These are phyloP conservation scores for Cephalotrichum gorgonifer DNA, from an alignment of 2,329 filamentous ascomycete genomes.

Conservation along the genomic window DNA sequence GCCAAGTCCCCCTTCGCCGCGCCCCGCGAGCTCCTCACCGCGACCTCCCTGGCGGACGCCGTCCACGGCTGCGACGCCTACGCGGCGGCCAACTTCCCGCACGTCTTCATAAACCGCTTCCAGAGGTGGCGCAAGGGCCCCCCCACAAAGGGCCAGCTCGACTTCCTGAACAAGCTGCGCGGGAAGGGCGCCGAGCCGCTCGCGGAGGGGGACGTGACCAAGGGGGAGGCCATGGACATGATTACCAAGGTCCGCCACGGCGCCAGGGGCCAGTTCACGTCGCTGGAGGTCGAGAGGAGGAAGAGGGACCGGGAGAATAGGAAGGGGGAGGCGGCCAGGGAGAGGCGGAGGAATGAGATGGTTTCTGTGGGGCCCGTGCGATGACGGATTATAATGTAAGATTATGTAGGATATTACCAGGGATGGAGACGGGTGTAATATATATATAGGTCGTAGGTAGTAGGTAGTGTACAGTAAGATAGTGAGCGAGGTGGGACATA, in stretches of 20 bases:
- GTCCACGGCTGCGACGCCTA: constrained; percentile 81
- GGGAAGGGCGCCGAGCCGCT: constrained; percentile 38
- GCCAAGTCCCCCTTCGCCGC: constrained; percentile 53
- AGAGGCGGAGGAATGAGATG: constrained; percentile 33
- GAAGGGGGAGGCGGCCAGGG: constrained; percentile 24
- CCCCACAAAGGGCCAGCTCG: constrained; percentile 56
- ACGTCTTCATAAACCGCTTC: constrained; percentile 52
- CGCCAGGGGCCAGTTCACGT: constrained; percentile 53
- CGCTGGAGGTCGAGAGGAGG: constrained; percentile 39
- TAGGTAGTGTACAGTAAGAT: not conserved
- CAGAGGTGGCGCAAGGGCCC: constrained; percentile 60
- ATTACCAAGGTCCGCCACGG: constrained; percentile 88
- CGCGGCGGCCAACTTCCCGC: constrained; percentile 50
- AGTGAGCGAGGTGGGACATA: too few species aligned
- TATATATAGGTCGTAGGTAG: not conserved
- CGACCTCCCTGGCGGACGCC: constrained; percentile 59
- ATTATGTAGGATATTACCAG: not conserved
- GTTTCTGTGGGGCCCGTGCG: constrained; percentile 46
- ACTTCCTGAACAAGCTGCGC: constrained; percentile 58
- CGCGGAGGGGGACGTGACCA: constrained; percentile 49
- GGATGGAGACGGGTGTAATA: not conserved
- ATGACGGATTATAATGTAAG: not conserved
- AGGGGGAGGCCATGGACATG: constrained; percentile 78
- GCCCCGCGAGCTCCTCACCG: constrained; percentile 57
- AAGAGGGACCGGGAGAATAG: constrained; percentile 28